Conservation (phyloP, 805 yeast genomes). For the Hemisphaericaspora nanyangensis region DNA sequence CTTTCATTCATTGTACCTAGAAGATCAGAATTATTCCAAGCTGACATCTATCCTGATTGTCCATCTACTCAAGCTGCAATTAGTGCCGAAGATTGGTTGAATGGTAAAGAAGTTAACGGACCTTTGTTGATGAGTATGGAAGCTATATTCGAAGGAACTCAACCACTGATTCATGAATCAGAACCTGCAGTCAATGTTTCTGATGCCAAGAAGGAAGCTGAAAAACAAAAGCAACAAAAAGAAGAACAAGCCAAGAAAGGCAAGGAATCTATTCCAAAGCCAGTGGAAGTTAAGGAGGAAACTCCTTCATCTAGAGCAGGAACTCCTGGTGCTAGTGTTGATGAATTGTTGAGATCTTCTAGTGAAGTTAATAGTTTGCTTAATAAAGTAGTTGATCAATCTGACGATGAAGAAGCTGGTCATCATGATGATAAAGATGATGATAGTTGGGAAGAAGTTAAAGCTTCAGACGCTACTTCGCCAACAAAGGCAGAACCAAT, state of each 20-base stretch:
- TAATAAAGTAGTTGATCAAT: conserved; percentile 34
- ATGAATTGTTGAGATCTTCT: conserved; percentile 35
- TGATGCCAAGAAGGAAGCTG: conserved; percentile 20
- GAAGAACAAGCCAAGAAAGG: conserved; percentile 9
- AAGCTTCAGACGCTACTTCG: conserved; percentile 5
- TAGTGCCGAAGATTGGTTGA: conserved; percentile 72
- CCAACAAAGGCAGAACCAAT: conserved; percentile 14
- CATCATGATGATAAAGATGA: conserved; percentile 21
- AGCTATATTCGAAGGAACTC: conserved; percentile 73
- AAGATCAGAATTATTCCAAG: conserved; percentile 88
- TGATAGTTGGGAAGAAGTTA: conserved; percentile 40
- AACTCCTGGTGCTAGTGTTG: conserved; percentile 24
- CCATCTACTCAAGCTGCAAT: conserved; percentile 79
- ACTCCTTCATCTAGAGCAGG: conserved; percentile 5
- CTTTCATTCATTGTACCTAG: conserved; percentile 92
- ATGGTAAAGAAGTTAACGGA: conserved; percentile 76
- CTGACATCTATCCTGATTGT: conserved; percentile 88
- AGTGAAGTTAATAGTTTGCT: conserved; percentile 32
- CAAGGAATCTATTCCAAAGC: conserved; percentile 5
- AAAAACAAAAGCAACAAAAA: conserved; percentile 11
- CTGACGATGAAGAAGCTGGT: conserved; percentile 34
- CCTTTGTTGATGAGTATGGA: conserved; percentile 78
- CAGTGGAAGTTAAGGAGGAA: conserved; percentile 9
- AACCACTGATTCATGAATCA: conserved; percentile 45
- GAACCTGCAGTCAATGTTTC: conserved; percentile 30